These are phyloP conservation scores for Candida dendrica DNA, from an alignment of 805 yeast species.

Conservation along the genomic window DNA sequence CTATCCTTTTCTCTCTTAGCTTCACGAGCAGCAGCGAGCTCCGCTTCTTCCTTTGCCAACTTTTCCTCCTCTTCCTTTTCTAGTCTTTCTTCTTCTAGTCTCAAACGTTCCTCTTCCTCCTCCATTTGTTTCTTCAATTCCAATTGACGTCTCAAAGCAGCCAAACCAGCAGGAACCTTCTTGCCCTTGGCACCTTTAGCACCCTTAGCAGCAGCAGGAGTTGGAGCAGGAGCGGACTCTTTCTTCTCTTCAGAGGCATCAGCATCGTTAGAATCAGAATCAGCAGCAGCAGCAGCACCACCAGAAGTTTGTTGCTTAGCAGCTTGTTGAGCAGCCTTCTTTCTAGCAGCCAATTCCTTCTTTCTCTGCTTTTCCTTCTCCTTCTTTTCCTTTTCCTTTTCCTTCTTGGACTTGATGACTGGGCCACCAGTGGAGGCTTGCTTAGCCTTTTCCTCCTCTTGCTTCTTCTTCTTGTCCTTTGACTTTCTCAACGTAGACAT, in stretches of 20 bases:
- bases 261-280: neutral
- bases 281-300: slow-evolving; percentile 4
- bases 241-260: slow-evolving; percentile 15
- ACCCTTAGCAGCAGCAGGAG: slow-evolving; percentile 28
- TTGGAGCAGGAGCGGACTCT: slow-evolving; percentile 16
- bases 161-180: slow-evolving; percentile 85
- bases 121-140: slow-evolving; percentile 84
- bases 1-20: slow-evolving; percentile 83
- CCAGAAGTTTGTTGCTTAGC: slow-evolving; percentile 37
- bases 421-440: slow-evolving; percentile 44
- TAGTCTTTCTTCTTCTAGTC: slow-evolving; percentile 64
- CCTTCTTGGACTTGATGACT: slow-evolving; percentile 83
- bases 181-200: slow-evolving; percentile 46
- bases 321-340: slow-evolving; percentile 63
- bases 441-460: slow-evolving; percentile 50
- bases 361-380: slow-evolving; percentile 85
- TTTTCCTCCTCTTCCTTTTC: slow-evolving; percentile 44
- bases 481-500: slow-evolving; percentile 77
- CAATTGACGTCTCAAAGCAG: slow-evolving; percentile 84
- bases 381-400: slow-evolving; percentile 90
- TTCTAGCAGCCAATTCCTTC: slow-evolving; percentile 83
- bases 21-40: slow-evolving; percentile 48
- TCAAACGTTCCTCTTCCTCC: slow-evolving; percentile 68
- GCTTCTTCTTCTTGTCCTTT: slow-evolving; percentile 67
- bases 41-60: slow-evolving; percentile 33